Base-by-base conservation (phyloP, 2,329 filamentous ascomycete species). In the Elsinoe perseae region DNA sequence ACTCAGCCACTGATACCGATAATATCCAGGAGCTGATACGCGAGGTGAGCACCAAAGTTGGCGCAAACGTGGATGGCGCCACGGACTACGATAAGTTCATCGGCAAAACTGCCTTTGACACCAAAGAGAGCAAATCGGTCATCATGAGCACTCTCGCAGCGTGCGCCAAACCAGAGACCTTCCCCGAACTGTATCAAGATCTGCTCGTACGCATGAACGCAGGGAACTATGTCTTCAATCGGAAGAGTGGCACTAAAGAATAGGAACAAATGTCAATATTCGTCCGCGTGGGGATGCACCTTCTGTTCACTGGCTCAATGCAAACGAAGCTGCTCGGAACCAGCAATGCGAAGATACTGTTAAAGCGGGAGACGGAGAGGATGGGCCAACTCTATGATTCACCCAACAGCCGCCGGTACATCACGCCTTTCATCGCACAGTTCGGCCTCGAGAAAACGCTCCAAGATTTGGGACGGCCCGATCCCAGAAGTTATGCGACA, bases 251-350 rank as follows among this genome's bases (percentile, higher is more conserved):
- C n/a, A 53, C 66, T 54, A 73, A 71, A 64, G 61, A 61, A 4
- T 74, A 71, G 56, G 72, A 75, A 58, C 62, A 68, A 25, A 75
- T 75, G 72, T 66, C 65, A 57, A 68, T 74, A 58, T 73, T 73
- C 58, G 71, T 73, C 36, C 66, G 71, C 18, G 32, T 73, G 4
- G 72, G 72, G 20, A 73, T 74, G 72, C 72, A 74, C 57, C 61
- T 73, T 27, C 65, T 74, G 14, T 74, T 74, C 64, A 74, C 73
- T 60, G 72, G 72, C 50, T 65, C 63, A 21, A 62, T 65, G 53
- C 70, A 74, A 59, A 67, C 71, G 58, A 67, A 67, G 36, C 63
- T 65, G 1, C 62, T 75, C 34, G 69, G 72, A 30, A 72, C 65
- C 65, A 61, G 69, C 48, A 61, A 60, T 12, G 68, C 68, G 1